Evolutionary conservation across 768 basidiomycete genomes (phyloP), one percentile per base, ranked within the genome.

Genomic region (Termitomyces sp.): DNA sequence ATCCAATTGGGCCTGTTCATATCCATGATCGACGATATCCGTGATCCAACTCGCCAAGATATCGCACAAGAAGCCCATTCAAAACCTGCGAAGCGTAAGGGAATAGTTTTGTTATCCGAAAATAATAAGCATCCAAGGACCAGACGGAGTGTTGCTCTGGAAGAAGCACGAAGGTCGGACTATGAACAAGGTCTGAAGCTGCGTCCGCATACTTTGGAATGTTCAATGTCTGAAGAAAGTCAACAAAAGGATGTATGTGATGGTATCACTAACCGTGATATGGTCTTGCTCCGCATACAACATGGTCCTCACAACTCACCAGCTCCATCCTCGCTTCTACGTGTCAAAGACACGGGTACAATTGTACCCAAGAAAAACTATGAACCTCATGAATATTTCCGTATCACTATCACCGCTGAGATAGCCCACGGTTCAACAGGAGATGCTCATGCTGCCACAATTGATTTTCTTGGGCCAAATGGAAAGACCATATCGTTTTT

Each of bases 351-450:
- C 3, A 4, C 38, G 11, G 34, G 12, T 2, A 23, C 4, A 11
- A 29, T 14, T 5, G 0, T 29, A 14, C 4, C 25, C 12, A 44
- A 37, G 40, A 16, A 47, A 10, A 27, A 10, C 3, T 57, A 35
- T 17, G 14, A 37, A 12, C 53, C 54, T 17, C 44, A 47, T 19
- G 59, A 62, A 40, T 64, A 57, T 32, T 56, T 66, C 42, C 32
- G 37, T 7, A 27, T 63, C 25, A 64, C 60, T 19, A 31, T 66
- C 14, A 59, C 44, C 7, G 60, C 65, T 12, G 52, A 59, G 32
- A 51, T 62, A 14, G 59, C 49, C 4, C 5, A 43, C 1, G 65
- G 63, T 6, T 57, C 65, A 12, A 66, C 60, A 17, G 62, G 62
- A 2, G 53, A 60, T 23, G 51, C 56, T 16, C 65, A 66, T 47